Conservation (phyloP, 176 grass and related monocot genomes). For the Bromus sterilis region DNA sequence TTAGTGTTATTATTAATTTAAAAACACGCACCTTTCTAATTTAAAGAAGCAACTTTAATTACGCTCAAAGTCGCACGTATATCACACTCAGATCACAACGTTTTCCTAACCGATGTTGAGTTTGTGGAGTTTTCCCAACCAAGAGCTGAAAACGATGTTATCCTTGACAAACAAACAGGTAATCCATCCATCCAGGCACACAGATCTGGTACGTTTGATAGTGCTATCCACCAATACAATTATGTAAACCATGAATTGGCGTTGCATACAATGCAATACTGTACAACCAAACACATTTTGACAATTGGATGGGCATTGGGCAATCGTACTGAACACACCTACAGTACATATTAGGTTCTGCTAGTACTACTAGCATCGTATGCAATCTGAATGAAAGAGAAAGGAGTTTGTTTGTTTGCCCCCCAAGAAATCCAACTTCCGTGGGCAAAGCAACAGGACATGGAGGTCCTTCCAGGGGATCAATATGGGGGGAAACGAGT, state of each 20-base stretch:
- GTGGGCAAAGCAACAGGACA: neutral
- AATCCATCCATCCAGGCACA: slow-evolving; percentile 12
- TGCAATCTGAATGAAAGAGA: neutral
- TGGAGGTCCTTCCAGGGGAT: neutral
- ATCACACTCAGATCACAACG: neutral
- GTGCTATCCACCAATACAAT: neutral
- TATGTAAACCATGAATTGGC: neutral
- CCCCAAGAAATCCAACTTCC: neutral
- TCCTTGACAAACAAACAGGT: slow-evolving; percentile 1
- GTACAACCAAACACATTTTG: neutral
- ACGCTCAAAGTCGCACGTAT: neutral
- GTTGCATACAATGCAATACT: neutral
- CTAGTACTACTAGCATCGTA: too few species aligned
- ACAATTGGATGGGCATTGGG: neutral
- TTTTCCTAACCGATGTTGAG: neutral
- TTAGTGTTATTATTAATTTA: neutral
- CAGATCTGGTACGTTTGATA: neutral
- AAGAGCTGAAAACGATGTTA: neutral
- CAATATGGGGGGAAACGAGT: neutral
- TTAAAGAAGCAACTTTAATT: neutral
- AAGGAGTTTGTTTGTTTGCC: too few species aligned
- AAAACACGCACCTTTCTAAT: neutral
- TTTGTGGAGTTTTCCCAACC: neutral
- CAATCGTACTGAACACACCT: neutral
- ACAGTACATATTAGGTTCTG: neutral